Base-by-base conservation (phyloP, 192 early-diverging fungal species). In the Coemansia sp. region DNA sequence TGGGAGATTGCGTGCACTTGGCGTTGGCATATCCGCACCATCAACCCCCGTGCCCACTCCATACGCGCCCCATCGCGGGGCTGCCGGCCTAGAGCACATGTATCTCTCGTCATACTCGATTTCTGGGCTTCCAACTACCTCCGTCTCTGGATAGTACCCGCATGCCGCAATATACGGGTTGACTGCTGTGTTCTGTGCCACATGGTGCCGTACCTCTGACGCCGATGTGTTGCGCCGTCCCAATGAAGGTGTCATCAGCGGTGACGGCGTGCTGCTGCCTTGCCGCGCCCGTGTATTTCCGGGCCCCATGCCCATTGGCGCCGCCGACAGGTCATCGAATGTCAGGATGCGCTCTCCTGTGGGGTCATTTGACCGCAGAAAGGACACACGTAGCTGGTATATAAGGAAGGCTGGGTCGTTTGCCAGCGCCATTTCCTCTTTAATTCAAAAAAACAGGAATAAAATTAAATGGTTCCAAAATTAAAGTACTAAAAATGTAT, bases 351-450 rank as follows among this genome's bases (percentile, higher is more conserved):
- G 90, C 64, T 88, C 88, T 4, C 86, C 90, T 5, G 83, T 81
- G 11, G 88, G 85, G 72, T 93, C 92, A 70, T 90, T 90, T 13
- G 91, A 76, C 18, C 87, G 86, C 49, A 93, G 71, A 71, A 91
- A 91, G 62, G 89, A 86, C 11, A 93, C 83, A n/a, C 91, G 87
- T 52, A 91, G 85, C 69, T 88, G 86, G 71, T 93, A 90, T 63
- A 93, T 86, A 23, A 93, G 78, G 75, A 88, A 93, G 6, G 85
- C 78, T 19, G 89, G 85, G 83, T 92, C 91, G 45, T 86, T 86
- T 19, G 89, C 74, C 41, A 92, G 74, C 41, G 91, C 86, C 91
- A 92, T 92, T 72, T 59, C 65, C 7, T 12, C 48, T 50, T 7
- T n/a, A 32, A 32, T 32, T 32, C 18, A 50, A 16, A 18, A 7